Conservation (phyloP, 2,329 filamentous ascomycete species). For the Monosporascus sp. region DNA sequence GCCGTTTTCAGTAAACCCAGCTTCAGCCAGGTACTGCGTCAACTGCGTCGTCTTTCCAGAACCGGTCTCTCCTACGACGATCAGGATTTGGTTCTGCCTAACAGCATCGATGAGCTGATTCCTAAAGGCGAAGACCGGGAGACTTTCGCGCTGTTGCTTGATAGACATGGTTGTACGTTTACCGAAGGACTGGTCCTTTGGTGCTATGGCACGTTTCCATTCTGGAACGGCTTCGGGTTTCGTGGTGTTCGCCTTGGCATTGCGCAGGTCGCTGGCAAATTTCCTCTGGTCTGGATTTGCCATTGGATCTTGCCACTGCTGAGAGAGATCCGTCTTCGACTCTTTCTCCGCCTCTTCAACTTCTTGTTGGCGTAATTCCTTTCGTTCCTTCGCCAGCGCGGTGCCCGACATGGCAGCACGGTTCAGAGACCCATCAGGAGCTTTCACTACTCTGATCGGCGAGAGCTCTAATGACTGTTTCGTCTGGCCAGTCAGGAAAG, state of each 20-base stretch:
- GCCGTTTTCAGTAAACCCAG: slow-evolving; percentile 78
- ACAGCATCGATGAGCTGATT: slow-evolving; percentile 85
- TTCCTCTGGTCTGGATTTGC: slow-evolving; percentile 75
- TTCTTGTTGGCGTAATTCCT: slow-evolving; percentile 85
- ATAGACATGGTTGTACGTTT: slow-evolving; percentile 89
- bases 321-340: slow-evolving; percentile 74
- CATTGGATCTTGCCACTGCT: slow-evolving; percentile 98
- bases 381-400: slow-evolving; percentile 78
- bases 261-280: slow-evolving; percentile 83
- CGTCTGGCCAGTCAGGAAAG: slow-evolving; percentile 91
- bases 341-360: slow-evolving; percentile 71
- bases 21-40: slow-evolving; percentile 92
- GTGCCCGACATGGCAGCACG: slow-evolving; percentile 93
- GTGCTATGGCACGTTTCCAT: slow-evolving; percentile 82
- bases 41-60: slow-evolving; percentile 97
- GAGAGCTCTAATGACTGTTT: slow-evolving; percentile 94
- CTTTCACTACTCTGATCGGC: slow-evolving; percentile 93
- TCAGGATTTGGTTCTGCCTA: slow-evolving; percentile 79
- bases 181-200: slow-evolving; percentile 74
- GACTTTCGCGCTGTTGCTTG: slow-evolving; percentile 84
- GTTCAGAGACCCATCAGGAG: slow-evolving; percentile 96
- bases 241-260: slow-evolving; percentile 52
- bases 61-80: slow-evolving; percentile 95
- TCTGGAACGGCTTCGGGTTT: slow-evolving; percentile 72
- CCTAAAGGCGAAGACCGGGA: slow-evolving; percentile 87